Evolutionary conservation across 768 basidiomycete species (phyloP).

Genomic region (Russula dissimulans): DNA sequence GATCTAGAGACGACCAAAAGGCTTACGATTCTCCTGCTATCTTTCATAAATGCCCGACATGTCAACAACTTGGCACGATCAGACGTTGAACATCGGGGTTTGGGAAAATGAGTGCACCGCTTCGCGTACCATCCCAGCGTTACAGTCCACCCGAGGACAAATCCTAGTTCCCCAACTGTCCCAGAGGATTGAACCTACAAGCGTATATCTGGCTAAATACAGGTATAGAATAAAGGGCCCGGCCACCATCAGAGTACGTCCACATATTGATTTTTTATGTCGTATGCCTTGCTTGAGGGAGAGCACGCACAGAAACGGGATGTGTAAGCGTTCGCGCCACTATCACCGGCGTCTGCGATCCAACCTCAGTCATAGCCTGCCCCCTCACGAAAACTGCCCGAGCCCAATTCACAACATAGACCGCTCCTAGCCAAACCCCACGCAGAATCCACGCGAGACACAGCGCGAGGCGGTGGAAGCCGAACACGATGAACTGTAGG

Average conservation of each 20-base stretch:
- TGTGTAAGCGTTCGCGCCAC: background rate
- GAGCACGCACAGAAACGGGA: background rate
- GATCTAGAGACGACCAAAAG: too few species aligned
- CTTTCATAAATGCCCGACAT: too few species aligned
- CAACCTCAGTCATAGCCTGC: background rate
- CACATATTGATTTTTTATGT: background rate
- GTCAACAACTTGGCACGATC: too few species aligned
- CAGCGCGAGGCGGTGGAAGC: conserved; percentile 5
- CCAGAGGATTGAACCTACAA: too few species aligned
- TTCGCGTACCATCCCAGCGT: too few species aligned
- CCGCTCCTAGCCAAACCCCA: background rate
- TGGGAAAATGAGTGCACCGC: too few species aligned
- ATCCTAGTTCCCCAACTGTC: too few species aligned
- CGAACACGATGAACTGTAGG: conserved; percentile 51
- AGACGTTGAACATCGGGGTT: too few species aligned
- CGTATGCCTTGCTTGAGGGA: background rate
- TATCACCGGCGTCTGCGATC: background rate
- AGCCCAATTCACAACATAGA: background rate
- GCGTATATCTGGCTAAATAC: background rate
- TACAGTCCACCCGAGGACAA: too few species aligned
- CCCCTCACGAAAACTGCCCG: background rate
- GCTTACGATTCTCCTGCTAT: too few species aligned
- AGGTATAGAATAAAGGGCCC: background rate
- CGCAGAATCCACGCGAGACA: conserved; percentile 9
- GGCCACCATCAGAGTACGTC: background rate